These are phyloP conservation scores for Mrakia hoshinonis DNA, from an alignment of 768 basidiomycete species.

Conservation along the genomic window DNA sequence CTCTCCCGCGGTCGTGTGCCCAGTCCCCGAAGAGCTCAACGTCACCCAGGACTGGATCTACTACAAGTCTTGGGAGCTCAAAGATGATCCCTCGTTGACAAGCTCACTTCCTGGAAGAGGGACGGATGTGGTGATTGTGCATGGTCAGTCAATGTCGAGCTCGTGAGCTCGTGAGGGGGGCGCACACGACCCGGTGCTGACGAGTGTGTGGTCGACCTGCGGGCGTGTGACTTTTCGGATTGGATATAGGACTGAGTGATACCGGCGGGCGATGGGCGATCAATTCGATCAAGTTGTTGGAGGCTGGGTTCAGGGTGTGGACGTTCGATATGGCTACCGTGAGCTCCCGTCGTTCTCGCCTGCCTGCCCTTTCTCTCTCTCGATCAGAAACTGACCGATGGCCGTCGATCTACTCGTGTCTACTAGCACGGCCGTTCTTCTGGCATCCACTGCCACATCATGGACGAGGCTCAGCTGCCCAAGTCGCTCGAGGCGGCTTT, in stretches of 20 bases:
- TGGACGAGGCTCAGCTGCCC: conserved; percentile 35
- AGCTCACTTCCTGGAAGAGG: conserved; percentile 35
- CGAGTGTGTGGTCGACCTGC: no score
- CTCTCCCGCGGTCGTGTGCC: background rate
- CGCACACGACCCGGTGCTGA: conserved; percentile 29
- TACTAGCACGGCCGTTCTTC: conserved; percentile 31
- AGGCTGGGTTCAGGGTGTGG: conserved; percentile 39
- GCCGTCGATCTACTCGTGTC: background rate
- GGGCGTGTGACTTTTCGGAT: background rate
- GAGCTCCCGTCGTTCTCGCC: conserved; percentile 23
- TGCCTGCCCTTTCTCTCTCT: background rate
- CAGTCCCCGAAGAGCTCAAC: conserved; percentile 35
- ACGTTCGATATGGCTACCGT: conserved; percentile 40
- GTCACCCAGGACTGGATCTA: conserved; percentile 39
- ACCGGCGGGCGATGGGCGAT: conserved; percentile 38
- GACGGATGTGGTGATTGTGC: conserved; percentile 39
- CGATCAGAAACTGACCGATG: no score
- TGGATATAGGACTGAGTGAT: conserved; percentile 1
- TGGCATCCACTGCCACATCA: conserved; percentile 39
- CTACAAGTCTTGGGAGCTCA: conserved; percentile 40
- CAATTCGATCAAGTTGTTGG: conserved; percentile 38
- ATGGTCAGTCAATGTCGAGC: conserved; percentile 39
- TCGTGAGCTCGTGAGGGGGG: conserved; percentile 26
- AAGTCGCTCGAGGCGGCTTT: conserved; percentile 39
- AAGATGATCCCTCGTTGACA: conserved; percentile 27